These are phyloP conservation scores for Epichloe elymi DNA, from an alignment of 2,329 filamentous ascomycete species.

Conservation along the genomic window DNA sequence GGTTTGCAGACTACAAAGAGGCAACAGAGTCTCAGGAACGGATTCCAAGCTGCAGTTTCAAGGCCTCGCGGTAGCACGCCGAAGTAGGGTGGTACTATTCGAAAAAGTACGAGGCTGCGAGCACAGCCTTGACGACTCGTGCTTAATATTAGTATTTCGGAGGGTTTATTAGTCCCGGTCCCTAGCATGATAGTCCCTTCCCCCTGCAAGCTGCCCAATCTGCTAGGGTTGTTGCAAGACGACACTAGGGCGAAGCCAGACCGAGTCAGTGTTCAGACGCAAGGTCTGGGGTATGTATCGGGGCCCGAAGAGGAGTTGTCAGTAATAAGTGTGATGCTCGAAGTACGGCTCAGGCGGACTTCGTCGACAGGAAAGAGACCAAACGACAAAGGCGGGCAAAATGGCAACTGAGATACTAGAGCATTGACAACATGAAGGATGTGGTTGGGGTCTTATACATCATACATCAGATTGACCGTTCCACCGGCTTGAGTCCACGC, in stretches of 20 bases:
- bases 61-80: conserved; percentile 8
- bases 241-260: conserved; percentile 22
- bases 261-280: conserved; percentile 9
- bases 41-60: background rate
- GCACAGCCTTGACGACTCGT: conserved; percentile 23
- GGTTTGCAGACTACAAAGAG: background rate
- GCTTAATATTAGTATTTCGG: conserved; percentile 27
- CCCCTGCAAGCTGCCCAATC: conserved; percentile 21
- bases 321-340: background rate
- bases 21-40: background rate
- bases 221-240: conserved; percentile 19
- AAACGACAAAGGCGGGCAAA: background rate
- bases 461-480: background rate
- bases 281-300: background rate
- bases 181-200: conserved; percentile 27
- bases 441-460: conserved; percentile 8
- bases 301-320: background rate
- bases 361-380: background rate
- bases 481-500: conserved; percentile 5
- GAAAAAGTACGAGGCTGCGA: conserved; percentile 19
- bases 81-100: conserved; percentile 5
- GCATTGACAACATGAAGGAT: background rate
- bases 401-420: background rate
- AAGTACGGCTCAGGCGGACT: background rate
- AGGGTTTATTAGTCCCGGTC: conserved; percentile 21